Evolutionary conservation across 2,329 filamentous ascomycete species (phyloP), one percentile per base, ranked within the genome.

Genomic region (Neopestalotiopsis sp.): DNA sequence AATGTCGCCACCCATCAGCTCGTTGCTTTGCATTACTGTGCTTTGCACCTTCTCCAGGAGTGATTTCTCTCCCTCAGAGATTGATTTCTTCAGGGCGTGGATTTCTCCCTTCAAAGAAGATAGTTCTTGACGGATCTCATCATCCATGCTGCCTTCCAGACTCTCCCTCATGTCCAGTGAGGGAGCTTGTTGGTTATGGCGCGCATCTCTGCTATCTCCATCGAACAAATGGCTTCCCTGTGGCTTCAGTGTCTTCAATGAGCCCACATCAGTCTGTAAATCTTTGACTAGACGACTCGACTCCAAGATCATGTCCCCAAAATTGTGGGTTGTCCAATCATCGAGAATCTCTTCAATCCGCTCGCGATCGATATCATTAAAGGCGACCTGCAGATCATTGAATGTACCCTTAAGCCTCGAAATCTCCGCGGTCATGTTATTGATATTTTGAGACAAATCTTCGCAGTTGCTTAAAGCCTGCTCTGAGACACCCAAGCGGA

Each of bases 311-410:
- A 68, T 72, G 12, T 66, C 66, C 40, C 68, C 67, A 24, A 73
- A 68, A 53, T 73, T 70, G 38, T 73, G 69, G 3, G 68, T 66
- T 6, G 70, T 65, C 71, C 71, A 73, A 10, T 64, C 28, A 14
- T 70, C 70, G 2, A 71, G 53, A 6, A 73, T 70, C 30, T 73
- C 71, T 14, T 73, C 71, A n/a, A 71, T 73, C 17, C 45, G 45
- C n/a, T 53, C 45, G 20, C 7, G 45, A 20, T 53, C 45, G 14
- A 53, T 53, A 6, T 53, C 45, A 20, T 53, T 20, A n/a, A 53
- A 53, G 20, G 45, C 17, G 14, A 9, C n/a, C n/a, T 53, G 45
- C 20, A 53, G 45, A 24, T 17, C 20, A 53, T 17, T 4, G 14
- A 49, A 49, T 49, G 17, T 20, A 20, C 20, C 45, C 14, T 49